These are phyloP conservation scores for Haberlea rhodopensis DNA, from an alignment of 257 asterid species.

Conservation along the genomic window DNA sequence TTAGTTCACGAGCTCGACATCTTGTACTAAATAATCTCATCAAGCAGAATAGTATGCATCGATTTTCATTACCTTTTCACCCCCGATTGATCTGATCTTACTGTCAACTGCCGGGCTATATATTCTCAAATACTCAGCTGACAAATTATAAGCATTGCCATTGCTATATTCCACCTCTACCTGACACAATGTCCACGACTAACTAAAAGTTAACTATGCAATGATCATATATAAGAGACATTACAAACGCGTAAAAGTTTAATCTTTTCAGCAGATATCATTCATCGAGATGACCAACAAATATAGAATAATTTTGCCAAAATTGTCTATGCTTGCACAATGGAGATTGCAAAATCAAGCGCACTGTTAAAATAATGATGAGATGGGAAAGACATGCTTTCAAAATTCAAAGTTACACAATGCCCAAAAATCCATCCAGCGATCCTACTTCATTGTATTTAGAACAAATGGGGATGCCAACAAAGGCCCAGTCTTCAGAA, in stretches of 20 bases:
- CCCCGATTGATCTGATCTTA: slow-evolving; percentile 67
- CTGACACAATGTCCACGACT: slow-evolving; percentile 35
- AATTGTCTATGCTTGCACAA: too few species aligned
- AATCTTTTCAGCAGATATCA: too few species aligned
- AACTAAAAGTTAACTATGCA: neutral
- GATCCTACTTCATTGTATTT: too few species aligned
- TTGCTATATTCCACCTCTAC: slow-evolving; percentile 71
- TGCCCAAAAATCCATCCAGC: too few species aligned
- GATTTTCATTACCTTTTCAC: slow-evolving; percentile 59
- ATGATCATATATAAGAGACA: slow-evolving; percentile 5
- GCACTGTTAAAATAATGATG: too few species aligned
- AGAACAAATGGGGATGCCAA: too few species aligned
- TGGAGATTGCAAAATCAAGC: too few species aligned
- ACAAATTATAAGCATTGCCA: slow-evolving; percentile 42
- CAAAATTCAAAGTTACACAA: too few species aligned
- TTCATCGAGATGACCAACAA: neutral
- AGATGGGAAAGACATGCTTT: too few species aligned
- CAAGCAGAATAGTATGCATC: neutral
- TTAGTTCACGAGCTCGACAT: neutral
- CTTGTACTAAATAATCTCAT: neutral
- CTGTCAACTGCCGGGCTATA: slow-evolving; percentile 84
- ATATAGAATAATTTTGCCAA: neutral
- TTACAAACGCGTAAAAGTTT: neutral
- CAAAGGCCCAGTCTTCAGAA: too few species aligned
- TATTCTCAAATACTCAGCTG: slow-evolving; percentile 81